Evolutionary conservation across 2,329 filamentous ascomycete species (phyloP).

Genomic region (Blumeriella jaapii): DNA sequence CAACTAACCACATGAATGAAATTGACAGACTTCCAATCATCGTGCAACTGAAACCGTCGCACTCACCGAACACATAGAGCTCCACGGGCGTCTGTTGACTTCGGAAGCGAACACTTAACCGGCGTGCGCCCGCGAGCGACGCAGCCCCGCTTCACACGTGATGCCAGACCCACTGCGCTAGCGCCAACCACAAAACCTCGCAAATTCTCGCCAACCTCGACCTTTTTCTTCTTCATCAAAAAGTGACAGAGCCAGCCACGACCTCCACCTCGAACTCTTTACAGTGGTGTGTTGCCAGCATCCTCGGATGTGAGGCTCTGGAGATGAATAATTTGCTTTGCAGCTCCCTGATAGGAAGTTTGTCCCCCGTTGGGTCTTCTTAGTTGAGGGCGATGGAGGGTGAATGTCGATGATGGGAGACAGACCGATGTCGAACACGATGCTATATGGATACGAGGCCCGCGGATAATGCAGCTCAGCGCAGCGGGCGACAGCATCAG

Average conservation of each 20-base stretch:
- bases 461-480: too few relatives aligned
- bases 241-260: slow-evolving; percentile 58
- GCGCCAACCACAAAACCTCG: slow-evolving; percentile 9
- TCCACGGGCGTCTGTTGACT: too few relatives aligned
- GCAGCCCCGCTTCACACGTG: too few relatives aligned
- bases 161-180: too few relatives aligned
- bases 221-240: slow-evolving; percentile 31
- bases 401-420: slow-evolving; percentile 64
- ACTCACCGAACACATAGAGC: too few relatives aligned
- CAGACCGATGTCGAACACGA: slow-evolving; percentile 30
- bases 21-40: too few relatives aligned
- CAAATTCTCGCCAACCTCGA: slow-evolving; percentile 7
- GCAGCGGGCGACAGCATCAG: too few relatives aligned
- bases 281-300: slow-evolving; percentile 62
- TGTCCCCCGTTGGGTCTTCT: slow-evolving; percentile 55
- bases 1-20: too few relatives aligned
- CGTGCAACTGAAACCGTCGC: too few relatives aligned
- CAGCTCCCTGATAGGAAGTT: slow-evolving; percentile 55
- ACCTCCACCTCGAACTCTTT: slow-evolving; percentile 45
- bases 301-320: slow-evolving; percentile 46
- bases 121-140: too few relatives aligned
- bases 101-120: too few relatives aligned
- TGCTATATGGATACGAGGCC: too few relatives aligned
- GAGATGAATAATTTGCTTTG: slow-evolving; percentile 42
- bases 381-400: slow-evolving; percentile 58